These are phyloP conservation scores for Thraustochytrium striatum DNA, from an alignment of 352 stramenopile genomes.

Conservation along the genomic window DNA sequence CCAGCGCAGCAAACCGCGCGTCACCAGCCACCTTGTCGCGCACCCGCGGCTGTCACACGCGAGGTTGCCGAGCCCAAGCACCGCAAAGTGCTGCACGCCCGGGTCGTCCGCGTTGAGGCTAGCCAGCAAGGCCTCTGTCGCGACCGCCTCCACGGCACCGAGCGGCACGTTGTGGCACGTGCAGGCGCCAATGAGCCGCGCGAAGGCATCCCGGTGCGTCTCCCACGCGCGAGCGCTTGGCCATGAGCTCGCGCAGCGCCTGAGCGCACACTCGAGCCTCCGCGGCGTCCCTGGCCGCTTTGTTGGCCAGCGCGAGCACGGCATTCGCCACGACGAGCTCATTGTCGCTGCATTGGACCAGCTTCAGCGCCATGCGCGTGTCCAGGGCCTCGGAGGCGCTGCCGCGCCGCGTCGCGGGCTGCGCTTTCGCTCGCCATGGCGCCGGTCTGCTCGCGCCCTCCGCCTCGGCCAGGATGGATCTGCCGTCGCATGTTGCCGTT, in stretches of 20 bases:
- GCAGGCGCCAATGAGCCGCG: background rate
- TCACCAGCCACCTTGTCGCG: background rate
- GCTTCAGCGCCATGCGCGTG: too few relatives aligned
- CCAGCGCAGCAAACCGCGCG: background rate
- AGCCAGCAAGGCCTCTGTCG: background rate
- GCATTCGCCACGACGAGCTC: slow-evolving; percentile 5
- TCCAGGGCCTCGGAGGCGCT: too few relatives aligned
- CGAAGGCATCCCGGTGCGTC: background rate
- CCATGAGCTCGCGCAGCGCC: background rate
- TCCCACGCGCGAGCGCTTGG: background rate
- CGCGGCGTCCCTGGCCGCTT: background rate
- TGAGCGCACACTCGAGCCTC: background rate
- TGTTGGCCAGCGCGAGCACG: background rate
- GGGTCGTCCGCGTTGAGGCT: background rate
- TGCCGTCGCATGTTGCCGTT: too few relatives aligned
- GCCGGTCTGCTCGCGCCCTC: too few relatives aligned
- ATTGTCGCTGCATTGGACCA: too few relatives aligned
- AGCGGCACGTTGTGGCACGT: background rate
- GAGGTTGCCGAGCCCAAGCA: slow-evolving; percentile 3
- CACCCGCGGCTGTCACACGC: background rate
- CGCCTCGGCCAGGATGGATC: too few relatives aligned
- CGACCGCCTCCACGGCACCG: background rate
- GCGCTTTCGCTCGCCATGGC: too few relatives aligned
- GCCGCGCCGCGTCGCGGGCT: too few relatives aligned
- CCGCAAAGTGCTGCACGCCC: background rate